Evolutionary conservation across 169 alveolate genomes (phyloP).

Genomic region (Plasmodium billcollinsi): DNA sequence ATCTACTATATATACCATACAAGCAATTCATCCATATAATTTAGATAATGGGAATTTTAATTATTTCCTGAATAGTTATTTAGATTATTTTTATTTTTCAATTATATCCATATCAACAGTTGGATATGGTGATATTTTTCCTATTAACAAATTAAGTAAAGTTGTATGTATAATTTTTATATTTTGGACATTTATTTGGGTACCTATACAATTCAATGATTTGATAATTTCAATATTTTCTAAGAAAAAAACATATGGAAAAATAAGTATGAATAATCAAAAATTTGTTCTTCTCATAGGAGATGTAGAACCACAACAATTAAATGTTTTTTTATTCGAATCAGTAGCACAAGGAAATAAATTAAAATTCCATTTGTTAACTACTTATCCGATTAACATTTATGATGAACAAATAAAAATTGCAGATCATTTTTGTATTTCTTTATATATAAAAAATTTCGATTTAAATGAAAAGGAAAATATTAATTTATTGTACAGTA

Average conservation of each 20-base stretch:
- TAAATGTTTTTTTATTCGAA: constrained; percentile 80
- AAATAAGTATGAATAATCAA: constrained; percentile 79
- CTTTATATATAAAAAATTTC: constrained; percentile 54
- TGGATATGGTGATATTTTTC: constrained; percentile 87
- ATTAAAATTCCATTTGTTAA: constrained; percentile 65
- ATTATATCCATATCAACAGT: constrained; percentile 87
- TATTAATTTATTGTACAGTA: constrained; percentile 53
- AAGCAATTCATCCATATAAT: constrained; percentile 68
- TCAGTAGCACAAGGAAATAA: constrained; percentile 73
- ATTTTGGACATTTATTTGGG: constrained; percentile 84
- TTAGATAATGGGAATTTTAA: constrained; percentile 19
- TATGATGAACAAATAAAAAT: constrained; percentile 68
- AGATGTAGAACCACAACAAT: constrained; percentile 83
- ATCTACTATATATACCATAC: constrained; percentile 65
- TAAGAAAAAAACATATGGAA: constrained; percentile 79
- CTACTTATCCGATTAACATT: constrained; percentile 56
- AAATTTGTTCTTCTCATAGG: constrained; percentile 83
- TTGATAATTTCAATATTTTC: constrained; percentile 80
- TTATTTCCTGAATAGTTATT: constrained; percentile 52
- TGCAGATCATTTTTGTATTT: constrained; percentile 48
- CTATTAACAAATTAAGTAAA: constrained; percentile 81
- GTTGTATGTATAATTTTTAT: constrained; percentile 80
- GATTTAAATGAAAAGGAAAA: constrained; percentile 68
- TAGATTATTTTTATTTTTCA: constrained; percentile 83
- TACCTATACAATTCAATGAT: constrained; percentile 84